Base-by-base conservation (phyloP, 2,329 filamentous ascomycete genomes). In the Hypoxylon rubiginosum region DNA sequence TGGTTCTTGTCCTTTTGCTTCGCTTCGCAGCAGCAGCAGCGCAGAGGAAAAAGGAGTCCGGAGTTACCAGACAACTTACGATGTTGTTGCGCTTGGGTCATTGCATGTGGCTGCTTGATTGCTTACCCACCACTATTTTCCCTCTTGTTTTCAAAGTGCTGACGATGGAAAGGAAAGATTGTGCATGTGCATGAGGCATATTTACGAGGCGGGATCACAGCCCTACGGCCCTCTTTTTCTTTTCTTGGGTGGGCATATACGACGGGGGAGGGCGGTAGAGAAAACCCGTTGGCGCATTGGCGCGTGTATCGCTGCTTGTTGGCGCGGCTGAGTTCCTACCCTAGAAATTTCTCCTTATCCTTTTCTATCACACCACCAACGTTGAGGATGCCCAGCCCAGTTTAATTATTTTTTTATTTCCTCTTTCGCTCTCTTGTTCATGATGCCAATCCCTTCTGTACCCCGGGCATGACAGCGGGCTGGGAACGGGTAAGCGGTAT, bases 111-210 rank as follows among this genome's bases (percentile, higher is more conserved):
- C 11, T 28, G 21, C 21, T 24, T 2, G 21, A 2, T 53, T 54
- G 50, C 57, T 61, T 34, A 55, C 46, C 48, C 34, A n/a, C 41
- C 49, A 26, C 24, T 24, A 17, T 36, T 43, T 43, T 13, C 32
- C 36, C 24, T 53, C 30, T 26, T 21, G 30, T 17, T 36, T 51
- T 66, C 60, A 58, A 66, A 36, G 63, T 68, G 66, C 59, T 69
- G 66, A 61, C 60, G 21, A 45, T 19, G 30, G 10, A 46, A 32
- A 57, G 19, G 32, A 19, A 34, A 28, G n/a, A 64, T 52, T 15
- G 19, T 36, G 53, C 43, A 56, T 55, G 60, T 50, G 61, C 58
- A 64, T 67, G 60, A 67, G 67, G 67, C 62, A 66, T 65, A 69
- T 67, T 15, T 58, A 13, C 62, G 50, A 65, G 65, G 62, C 56